Percentiles rank a stretch among this genome's conserved stretches.
These are phyloP conservation scores for Diospyros lotus DNA, from an alignment of 148 eudicot genomes.

Conservation along the genomic window DNA sequence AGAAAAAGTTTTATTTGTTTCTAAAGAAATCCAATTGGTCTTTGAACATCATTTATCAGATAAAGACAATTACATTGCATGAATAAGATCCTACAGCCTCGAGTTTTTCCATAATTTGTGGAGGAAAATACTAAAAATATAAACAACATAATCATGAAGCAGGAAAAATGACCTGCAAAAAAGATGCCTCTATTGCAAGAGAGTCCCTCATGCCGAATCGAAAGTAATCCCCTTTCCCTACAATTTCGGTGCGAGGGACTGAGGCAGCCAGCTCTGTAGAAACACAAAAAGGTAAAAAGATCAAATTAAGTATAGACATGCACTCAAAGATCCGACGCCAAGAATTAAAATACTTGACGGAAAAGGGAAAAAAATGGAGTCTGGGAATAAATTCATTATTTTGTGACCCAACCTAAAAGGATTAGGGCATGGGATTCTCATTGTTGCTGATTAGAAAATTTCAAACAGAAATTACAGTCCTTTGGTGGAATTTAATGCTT, in stretches of 20 bases:
- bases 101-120: neutral
- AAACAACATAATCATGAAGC: neutral
- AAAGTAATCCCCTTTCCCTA: slow-evolving; percentile 96
- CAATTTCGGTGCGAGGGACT: slow-evolving; percentile 70
- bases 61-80: neutral
- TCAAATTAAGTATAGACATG: neutral
- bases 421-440: too few relatives aligned
- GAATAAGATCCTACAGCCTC: slow-evolving; percentile 2
- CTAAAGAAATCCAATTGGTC: neutral
- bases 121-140: neutral
- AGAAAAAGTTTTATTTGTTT: neutral
- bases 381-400: neutral
- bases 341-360: neutral
- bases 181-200: slow-evolving; percentile 93
- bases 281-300: slow-evolving; percentile 22
- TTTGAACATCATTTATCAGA: neutral
- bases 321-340: slow-evolving; percentile 4
- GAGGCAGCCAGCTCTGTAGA: slow-evolving; percentile 86
- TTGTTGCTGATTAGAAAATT: too few relatives aligned
- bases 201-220: slow-evolving; percentile 98
- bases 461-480: too few relatives aligned
- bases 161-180: slow-evolving; percentile 72
- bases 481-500: too few relatives aligned
- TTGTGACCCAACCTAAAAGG: neutral
- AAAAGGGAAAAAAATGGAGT: neutral